Conservation (phyloP, 73 alveolate species). For the Paramecium octaurelia region DNA sequence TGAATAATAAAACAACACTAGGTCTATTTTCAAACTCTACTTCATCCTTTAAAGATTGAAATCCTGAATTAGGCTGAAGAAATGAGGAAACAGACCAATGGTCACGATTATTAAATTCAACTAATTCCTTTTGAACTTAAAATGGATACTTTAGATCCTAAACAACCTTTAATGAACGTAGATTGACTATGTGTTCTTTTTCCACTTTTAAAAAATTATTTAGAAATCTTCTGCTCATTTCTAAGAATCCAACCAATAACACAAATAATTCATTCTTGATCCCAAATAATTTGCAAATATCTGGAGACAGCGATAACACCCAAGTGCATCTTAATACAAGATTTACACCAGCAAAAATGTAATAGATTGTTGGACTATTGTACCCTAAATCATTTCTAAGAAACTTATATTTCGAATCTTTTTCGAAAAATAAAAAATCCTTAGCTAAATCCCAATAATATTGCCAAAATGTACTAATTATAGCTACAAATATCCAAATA, state of each 20-base stretch:
- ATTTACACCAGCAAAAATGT: conserved; percentile 3
- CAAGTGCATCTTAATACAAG: background rate
- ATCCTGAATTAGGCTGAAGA: background rate
- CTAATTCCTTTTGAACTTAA: background rate
- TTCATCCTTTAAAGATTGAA: background rate
- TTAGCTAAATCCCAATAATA: conserved; percentile 10
- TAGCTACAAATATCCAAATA: background rate
- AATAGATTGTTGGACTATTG: conserved; percentile 24
- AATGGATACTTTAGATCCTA: conserved; percentile 10
- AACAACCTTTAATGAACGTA: background rate
- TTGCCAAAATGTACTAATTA: conserved; percentile 15
- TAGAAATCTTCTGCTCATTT: conserved; percentile 26
- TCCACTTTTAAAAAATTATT: conserved; percentile 27
- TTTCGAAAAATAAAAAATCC: background rate
- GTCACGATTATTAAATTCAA: background rate
- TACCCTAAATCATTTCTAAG: conserved; percentile 32
- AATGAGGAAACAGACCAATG: background rate
- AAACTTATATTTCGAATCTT: background rate
- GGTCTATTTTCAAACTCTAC: conserved; percentile 16
- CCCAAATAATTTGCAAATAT: background rate
- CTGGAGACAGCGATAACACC: conserved; percentile 35
- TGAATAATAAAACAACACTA: background rate
- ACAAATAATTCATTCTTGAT: conserved; percentile 24
- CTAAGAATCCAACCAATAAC: conserved; percentile 14
- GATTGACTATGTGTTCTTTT: conserved; percentile 31